Conservation (phyloP, 2,329 filamentous ascomycete species). For the Alternaria conjuncta region DNA sequence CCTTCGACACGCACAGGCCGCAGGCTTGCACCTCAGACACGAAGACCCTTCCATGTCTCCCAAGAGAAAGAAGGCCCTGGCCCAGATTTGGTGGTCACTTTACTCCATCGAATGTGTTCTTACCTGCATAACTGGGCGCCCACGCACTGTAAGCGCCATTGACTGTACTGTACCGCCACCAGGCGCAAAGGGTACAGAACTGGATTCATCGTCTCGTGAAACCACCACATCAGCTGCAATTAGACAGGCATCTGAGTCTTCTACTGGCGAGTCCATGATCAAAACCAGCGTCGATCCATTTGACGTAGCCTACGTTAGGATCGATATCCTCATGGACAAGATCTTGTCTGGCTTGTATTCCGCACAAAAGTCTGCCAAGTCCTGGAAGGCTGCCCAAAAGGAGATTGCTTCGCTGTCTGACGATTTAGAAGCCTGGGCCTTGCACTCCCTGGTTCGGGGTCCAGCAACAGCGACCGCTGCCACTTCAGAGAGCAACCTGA, state of each 20-base stretch:
- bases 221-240: neutral
- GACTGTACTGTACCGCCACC: constrained; percentile 36
- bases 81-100: constrained; percentile 49
- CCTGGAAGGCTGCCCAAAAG: constrained; percentile 39
- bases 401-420: constrained; percentile 32
- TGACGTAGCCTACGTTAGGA: constrained; percentile 10
- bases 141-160: constrained; percentile 37
- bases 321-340: constrained; percentile 24
- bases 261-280: neutral
- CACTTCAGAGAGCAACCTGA: neutral
- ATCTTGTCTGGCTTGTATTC: constrained; percentile 38
- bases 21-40: constrained; percentile 47
- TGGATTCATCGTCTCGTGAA: constrained; percentile 4
- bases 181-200: constrained; percentile 4
- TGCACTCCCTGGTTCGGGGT: constrained; percentile 28
- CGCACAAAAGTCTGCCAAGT: constrained; percentile 33
- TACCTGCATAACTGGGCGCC: constrained; percentile 45
- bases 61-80: constrained; percentile 35
- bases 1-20: constrained; percentile 43
- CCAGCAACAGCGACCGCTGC: neutral
- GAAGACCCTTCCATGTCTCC: constrained; percentile 24
- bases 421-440: constrained; percentile 39
- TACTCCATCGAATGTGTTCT: constrained; percentile 44
- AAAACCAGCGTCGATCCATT: neutral
- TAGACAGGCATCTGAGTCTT: neutral